These are phyloP conservation scores for Ceratocystis harringtonii DNA, from an alignment of 2,329 filamentous ascomycete species.

Conservation along the genomic window DNA sequence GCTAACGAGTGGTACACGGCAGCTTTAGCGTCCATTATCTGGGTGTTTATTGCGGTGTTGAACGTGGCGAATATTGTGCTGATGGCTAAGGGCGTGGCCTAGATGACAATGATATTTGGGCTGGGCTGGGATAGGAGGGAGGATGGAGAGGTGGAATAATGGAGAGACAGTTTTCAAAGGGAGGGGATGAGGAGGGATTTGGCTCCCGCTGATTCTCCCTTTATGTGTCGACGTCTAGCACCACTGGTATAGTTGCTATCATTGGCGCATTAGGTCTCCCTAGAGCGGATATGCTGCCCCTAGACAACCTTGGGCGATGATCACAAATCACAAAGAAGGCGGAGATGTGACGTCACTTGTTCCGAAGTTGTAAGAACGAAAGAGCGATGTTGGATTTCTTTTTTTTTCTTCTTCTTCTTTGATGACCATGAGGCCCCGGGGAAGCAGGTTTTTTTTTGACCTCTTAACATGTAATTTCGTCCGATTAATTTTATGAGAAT, in stretches of 20 bases:
- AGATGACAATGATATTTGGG: neutral
- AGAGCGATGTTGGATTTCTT: neutral
- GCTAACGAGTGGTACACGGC: slow-evolving; percentile 54
- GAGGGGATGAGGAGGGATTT: neutral
- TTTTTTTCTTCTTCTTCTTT: neutral
- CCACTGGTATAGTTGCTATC: neutral
- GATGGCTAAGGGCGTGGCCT: slow-evolving; percentile 28
- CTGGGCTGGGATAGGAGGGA: neutral
- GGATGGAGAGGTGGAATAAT: no score
- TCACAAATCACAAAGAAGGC: no score
- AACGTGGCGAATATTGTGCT: slow-evolving; percentile 59
- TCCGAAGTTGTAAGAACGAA: neutral
- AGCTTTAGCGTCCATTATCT: slow-evolving; percentile 43
- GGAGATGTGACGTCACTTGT: no score
- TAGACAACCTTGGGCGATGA: neutral
- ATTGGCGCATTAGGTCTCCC: neutral
- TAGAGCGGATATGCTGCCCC: neutral
- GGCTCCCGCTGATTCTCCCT: neutral
- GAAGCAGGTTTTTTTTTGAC: neutral
- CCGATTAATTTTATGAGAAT: no score
- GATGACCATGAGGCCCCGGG: neutral
- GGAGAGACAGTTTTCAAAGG: no score
- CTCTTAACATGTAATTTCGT: neutral
- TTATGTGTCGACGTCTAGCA: neutral
- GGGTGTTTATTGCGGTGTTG: slow-evolving; percentile 61